Base-by-base conservation (phyloP, 2,329 filamentous ascomycete species). In the Pseudogymnoascus sp. region DNA sequence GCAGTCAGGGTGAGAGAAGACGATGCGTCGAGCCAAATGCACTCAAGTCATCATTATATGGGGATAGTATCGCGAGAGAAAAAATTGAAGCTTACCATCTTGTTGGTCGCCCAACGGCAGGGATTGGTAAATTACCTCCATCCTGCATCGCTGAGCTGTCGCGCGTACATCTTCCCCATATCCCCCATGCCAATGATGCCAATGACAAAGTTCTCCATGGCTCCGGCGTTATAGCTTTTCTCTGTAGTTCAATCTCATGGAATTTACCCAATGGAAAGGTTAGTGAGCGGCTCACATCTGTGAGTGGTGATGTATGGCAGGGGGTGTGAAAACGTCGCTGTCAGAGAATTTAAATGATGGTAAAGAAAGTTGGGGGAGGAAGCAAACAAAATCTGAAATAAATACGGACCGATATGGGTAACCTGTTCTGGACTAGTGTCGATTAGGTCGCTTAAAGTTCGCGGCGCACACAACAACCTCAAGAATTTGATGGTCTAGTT, bases 11-110 rank as follows among this genome's bases (percentile, higher is more conserved):
- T 72, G 77, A 75, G 79, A 78, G 79, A 82, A 80, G 78, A 81
- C 86, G 86, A 92, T 96, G 84, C 93, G 59, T 98, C 93, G 91
- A 98, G 93, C 93, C 93, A 98, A 98, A 98, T 98, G 93, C 93
- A 93, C 93, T 98, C 93, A 93, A 91, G 93, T 98, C 93, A 98
- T 98, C 93, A 96, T 92, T 76, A 75, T 72, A 72, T 31, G 50
- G 59, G 61, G 56, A 37, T 35, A 11, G 22, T 26, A 35, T 60
- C 35, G 33, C 59, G 59, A 19, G 62, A 46, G 28, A 40, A 65
- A 66, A 12, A 67, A 77, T 56, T 41, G 61, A 65, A 65, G 65
- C 70, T 70, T 67, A 73, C 70, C 66, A 70, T 63, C 59, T 67
- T 53, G 70, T 67, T 46, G 53, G 41, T 63, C 63, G 68, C 70